phyloP scores from a whole-genome alignment of 2,329 filamentous ascomycete species.

The Pestalotiopsis sp. region DNA sequence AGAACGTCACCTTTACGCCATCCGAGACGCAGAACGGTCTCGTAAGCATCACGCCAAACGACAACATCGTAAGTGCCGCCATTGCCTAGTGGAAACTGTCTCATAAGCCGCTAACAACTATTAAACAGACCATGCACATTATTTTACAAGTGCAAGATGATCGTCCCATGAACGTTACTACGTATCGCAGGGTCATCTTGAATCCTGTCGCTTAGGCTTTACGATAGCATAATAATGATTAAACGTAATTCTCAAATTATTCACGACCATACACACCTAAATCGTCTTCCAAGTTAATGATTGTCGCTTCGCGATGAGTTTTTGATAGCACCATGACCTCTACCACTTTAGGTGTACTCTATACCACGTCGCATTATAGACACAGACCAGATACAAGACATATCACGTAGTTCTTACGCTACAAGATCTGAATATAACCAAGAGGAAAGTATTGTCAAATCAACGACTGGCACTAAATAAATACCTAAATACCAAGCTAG shows the following conservation, averaged over 20 bases:
- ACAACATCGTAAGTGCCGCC: neutral
- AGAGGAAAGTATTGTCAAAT: neutral
- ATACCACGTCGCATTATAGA: too few species aligned
- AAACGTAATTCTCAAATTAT: neutral
- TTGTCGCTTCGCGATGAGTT: neutral
- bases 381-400: too few species aligned
- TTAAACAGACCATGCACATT: neutral
- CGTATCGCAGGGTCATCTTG: neutral
- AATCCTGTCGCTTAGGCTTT: neutral
- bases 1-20: neutral
- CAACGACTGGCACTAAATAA: neutral
- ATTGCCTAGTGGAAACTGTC: neutral
- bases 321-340: too few species aligned
- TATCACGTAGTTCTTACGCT: too few species aligned
- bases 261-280: neutral
- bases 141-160: conserved; percentile 2
- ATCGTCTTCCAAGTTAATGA: neutral
- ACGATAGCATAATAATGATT: neutral
- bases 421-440: too few species aligned
- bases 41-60: neutral
- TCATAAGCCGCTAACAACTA: neutral
- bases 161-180: neutral
- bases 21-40: neutral
- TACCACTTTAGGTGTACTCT: too few species aligned
- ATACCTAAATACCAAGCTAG: neutral